Evolutionary conservation across 75 land plant species (phyloP), one percentile per base, ranked within the genome.

Genomic region (Pseudotsuga menziesii): DNA sequence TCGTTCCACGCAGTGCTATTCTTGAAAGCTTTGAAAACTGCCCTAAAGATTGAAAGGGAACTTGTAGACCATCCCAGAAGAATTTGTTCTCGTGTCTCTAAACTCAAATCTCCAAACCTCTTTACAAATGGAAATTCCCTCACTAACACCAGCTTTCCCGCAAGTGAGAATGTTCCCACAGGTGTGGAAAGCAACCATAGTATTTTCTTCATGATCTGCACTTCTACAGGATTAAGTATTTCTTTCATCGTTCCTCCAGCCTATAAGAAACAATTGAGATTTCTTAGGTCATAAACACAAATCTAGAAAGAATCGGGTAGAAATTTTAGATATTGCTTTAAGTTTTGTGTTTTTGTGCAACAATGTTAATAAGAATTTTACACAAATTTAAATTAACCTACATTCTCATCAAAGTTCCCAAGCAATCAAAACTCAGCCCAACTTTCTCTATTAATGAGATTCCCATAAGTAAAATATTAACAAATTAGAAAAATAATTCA

Each of bases 151-250:
- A 23, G 54, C 12, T 64, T 39, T 25, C 81, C 81, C 11, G 67
- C 48, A 8, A 80, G 76, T 4, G 64, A 20, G 23, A 75, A 41
- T 36, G 77, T 74, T 57, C 81, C 81, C 13, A 27, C 9, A 19
- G 57, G 22, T 61, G 81, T 80, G 17, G 81, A 80, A 4, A 80
- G 77, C 52, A 80, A 16, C 81, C 77, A 75, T 58, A 80, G 22
- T 6, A 66, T 36, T 5, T 5, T 66, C 70, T 66, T 66, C 70
- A 66, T 36, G 20, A 66, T 36, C 5, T 66, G 32, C 16, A 66
- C 15, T 14, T 11, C 70, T 9, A 13, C 70, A 3, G 70, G 22
- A 15, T 66, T 36, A 41, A 66, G 5, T 32, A 66, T 2, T 32
- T 66, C 36, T 20, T 35, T 13, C 70, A 66, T 66, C 41, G 70